Percentiles rank a stretch among this genome's conserved stretches.
Conservation (phyloP, 1,139 yeast genomes). For the Komagataea norvegica region DNA sequence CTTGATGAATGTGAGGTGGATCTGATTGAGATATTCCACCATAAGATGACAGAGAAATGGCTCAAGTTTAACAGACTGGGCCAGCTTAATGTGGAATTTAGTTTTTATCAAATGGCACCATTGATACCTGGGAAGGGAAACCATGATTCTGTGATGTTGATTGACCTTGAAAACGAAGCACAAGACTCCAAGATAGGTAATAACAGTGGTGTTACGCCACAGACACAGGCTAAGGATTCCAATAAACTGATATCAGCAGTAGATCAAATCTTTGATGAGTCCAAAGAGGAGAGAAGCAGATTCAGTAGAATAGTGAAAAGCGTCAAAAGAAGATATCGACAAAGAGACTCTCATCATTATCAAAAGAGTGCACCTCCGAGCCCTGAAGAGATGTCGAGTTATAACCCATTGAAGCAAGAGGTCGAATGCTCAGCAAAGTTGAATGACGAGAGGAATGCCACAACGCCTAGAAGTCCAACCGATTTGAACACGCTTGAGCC, state of each 20-base stretch:
- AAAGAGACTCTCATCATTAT: slow-evolving; percentile 4
- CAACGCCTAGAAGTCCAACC: too few species aligned
- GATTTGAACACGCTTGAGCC: too few species aligned
- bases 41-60: slow-evolving; percentile 16
- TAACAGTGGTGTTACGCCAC: not conserved
- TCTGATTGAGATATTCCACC: slow-evolving; percentile 16
- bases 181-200: too few species aligned
- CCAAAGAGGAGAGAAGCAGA: slow-evolving; percentile 16
- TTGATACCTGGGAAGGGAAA: slow-evolving; percentile 17
- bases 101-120: slow-evolving; percentile 23
- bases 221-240: too few species aligned
- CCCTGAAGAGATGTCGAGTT: not conserved
- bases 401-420: slow-evolving; percentile 1
- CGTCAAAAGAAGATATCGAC: slow-evolving; percentile 20
- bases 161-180: not conserved
- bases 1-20: slow-evolving; percentile 8
- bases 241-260: slow-evolving; percentile 19
- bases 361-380: not conserved
- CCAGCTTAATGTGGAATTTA: slow-evolving; percentile 20
- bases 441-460: too few species aligned
- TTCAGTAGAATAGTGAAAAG: slow-evolving; percentile 15
- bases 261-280: slow-evolving; percentile 22
- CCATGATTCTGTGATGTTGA: not conserved
- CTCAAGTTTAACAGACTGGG: slow-evolving; percentile 14
- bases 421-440: slow-evolving; percentile 1